Evolutionary conservation across 169 alveolate genomes (phyloP), one percentile per base, ranked within the genome.

Genomic region (Eimeria tenella): DNA sequence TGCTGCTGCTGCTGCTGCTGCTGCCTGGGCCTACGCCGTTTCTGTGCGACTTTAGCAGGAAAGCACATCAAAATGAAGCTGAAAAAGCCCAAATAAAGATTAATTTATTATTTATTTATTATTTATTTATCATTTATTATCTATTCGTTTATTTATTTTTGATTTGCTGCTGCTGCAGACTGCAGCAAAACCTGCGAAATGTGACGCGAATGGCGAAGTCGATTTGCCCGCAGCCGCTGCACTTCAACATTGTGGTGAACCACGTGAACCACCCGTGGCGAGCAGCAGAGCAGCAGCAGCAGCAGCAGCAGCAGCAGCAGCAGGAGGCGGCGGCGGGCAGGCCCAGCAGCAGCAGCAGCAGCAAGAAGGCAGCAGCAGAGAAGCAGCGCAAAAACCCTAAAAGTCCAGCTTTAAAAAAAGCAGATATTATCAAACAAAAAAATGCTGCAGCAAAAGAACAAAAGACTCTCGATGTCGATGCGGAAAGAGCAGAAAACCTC

Each of bases 201-300:
- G 19, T 82, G 9, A 62, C 73, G 9, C 73, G 75, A 4, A 82
- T n/a, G 77, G 90, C 90, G 60, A 82, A 82, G 75, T 52, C 75
- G 23, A 15, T 82, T 31, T 82, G 90, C 60, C 90, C 90, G 90
- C 65, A 82, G 17, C 90, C 73, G 21, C 90, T 82, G 56, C 90
- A 82, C 58, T 25, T 82, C 21, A 82, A n/a, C 73, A 50, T 56
- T 21, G 87, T 53, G 13, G 87, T 63, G 75, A 50, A 21, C 60
- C 55, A 82, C 60, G 90, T 17, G 21, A 21, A 56, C 25, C 90
- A 82, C 58, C 90, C 90, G 90, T 82, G 90, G 90, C n/a, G 62
- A n/a, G 50, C n/a, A 10, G 3, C 42, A 21, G 75, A 82, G 55
- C 42, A 55, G 55, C 70, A 82, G 75, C 70, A 55, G 90, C n/a